phyloP scores from a whole-genome alignment of 75 land plant species.

The Larix kaempferi region DNA sequence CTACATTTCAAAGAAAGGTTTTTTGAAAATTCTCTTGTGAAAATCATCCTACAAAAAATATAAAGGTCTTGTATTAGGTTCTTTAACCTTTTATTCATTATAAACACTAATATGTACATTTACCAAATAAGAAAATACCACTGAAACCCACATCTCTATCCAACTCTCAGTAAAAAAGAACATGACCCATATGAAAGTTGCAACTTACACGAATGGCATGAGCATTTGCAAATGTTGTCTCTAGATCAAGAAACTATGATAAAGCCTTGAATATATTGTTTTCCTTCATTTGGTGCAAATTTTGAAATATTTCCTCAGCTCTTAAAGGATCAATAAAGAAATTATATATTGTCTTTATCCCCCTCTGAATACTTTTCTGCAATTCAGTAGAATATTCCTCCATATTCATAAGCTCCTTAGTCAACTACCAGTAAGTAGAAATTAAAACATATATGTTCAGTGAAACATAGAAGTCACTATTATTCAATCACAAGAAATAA shows the following conservation, averaged over 20 bases:
- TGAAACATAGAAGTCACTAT: neutral
- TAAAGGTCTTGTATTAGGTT: neutral
- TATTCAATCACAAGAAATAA: constrained; percentile 5
- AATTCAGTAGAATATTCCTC: constrained; percentile 47
- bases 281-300: constrained; percentile 79
- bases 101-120: neutral
- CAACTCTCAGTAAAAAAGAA: neutral
- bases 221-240: constrained; percentile 28
- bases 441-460: neutral
- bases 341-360: constrained; percentile 52
- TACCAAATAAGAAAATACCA: neutral
- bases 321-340: constrained; percentile 63
- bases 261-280: constrained; percentile 57
- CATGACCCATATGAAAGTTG: neutral
- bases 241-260: constrained; percentile 39
- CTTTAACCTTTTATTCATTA: too few relatives aligned
- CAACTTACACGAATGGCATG: constrained; percentile 39
- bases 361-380: constrained; percentile 30
- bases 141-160: neutral
- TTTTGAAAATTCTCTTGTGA: constrained; percentile 56
- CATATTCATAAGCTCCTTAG: neutral
- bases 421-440: neutral
- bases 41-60: constrained; percentile 55
- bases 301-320: constrained; percentile 76
- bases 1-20: constrained; percentile 61